These are phyloP conservation scores for Blastobotrys muscicola DNA, from an alignment of 805 yeast genomes.

Conservation along the genomic window DNA sequence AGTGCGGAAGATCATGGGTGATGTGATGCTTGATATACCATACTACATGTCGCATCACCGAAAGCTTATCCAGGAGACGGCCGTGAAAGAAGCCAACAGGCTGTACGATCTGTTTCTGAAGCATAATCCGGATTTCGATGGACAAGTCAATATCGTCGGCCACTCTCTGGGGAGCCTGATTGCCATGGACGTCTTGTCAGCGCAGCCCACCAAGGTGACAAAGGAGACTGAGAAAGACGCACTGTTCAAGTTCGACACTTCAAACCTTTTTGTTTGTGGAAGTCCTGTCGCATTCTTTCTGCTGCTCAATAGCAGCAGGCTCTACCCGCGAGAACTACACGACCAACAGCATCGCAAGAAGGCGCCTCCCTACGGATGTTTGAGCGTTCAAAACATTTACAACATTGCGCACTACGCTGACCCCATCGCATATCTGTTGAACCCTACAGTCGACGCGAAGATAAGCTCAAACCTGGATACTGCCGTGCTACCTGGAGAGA, in stretches of 20 bases:
- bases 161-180: slow-evolving; percentile 90
- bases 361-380: slow-evolving; percentile 33
- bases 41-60: slow-evolving; percentile 67
- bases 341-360: slow-evolving; percentile 7
- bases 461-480: slow-evolving; percentile 21
- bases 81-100: slow-evolving; percentile 59
- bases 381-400: slow-evolving; percentile 62
- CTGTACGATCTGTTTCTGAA: slow-evolving; percentile 51
- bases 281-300: slow-evolving; percentile 78
- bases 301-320: slow-evolving; percentile 21
- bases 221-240: slow-evolving; percentile 26
- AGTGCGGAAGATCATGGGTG: slow-evolving; percentile 68
- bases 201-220: slow-evolving; percentile 28
- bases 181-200: slow-evolving; percentile 56
- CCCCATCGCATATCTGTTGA: slow-evolving; percentile 81
- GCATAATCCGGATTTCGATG: slow-evolving; percentile 57
- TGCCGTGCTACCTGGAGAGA: slow-evolving; percentile 20
- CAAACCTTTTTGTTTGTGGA: slow-evolving; percentile 70
- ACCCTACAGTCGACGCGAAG: slow-evolving; percentile 56
- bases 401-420: slow-evolving; percentile 86
- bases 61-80: slow-evolving; percentile 54
- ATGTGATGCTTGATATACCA: slow-evolving; percentile 76
- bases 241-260: slow-evolving; percentile 58
- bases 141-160: slow-evolving; percentile 72
- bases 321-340: slow-evolving; percentile 21